Evolutionary conservation across 306 rosid genomes (phyloP), one percentile per base, ranked within the genome.

Genomic region (Aeschynomene evenia): DNA sequence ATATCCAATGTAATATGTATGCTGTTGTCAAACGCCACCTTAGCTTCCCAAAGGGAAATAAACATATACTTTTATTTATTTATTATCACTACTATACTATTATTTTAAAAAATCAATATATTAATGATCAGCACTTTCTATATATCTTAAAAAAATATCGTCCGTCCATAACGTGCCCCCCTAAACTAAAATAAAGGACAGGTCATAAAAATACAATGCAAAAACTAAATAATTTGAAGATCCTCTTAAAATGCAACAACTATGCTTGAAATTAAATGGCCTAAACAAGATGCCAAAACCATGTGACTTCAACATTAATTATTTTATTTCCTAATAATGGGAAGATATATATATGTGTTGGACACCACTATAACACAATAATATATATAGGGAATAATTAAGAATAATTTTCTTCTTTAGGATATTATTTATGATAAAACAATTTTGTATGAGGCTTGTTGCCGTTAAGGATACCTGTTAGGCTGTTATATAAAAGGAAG

Each of bases 391-490:
- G 13, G 6, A 75, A 40, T 57, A 66, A 76, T 51, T 64, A 42
- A 37, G 52, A 43, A 15, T 46, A n/a, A n/a, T n/a, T 68, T 37
- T 63, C 34, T 37, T 53, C 31, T 63, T 45, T 33, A 39, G 54
- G 72, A 75, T 46, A 68, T 51, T 34, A 67, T 14, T 18, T 5
- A 43, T 1, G 4, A n/a, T 2, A 59, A 59, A 15, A 7, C 15
- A 55, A 71, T 71, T 71, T 29, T 31, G 66, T 56, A 83, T 71
- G 74, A 77, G 82, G 78, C 68, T 66, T 85, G 90, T 62, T 75
- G 77, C 85, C 81, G 59, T 81, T 85, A 88, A 76, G 94, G 94
- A 81, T 85, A 77, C 88, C 80, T 72, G 86, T 60, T 57, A 54
- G n/a, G n/a, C n/a, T n/a, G n/a, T n/a, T n/a, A n/a, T 50, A 53